Conservation (phyloP, 192 early-diverging fungal species). For the Thoreauomyces humboldtii region DNA sequence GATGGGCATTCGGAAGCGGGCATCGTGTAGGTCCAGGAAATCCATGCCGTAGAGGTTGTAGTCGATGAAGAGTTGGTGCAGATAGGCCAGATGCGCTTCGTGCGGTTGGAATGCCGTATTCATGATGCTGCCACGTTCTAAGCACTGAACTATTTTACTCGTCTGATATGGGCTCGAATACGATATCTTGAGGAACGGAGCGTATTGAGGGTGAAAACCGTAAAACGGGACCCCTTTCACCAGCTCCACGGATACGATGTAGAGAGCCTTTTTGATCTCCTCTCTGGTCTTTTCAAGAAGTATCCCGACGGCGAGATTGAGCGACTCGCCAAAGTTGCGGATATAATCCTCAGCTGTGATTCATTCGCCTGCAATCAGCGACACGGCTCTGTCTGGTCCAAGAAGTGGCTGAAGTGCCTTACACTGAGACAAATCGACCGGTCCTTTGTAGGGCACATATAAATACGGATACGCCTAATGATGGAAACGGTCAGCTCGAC, state of each 20-base stretch:
- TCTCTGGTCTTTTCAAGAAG: constrained; percentile 16
- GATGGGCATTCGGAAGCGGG: constrained; percentile 32
- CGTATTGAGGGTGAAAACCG: constrained; percentile 72
- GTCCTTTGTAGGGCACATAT: constrained; percentile 68
- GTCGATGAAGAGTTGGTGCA: constrained; percentile 83
- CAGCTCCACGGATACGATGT: constrained; percentile 66
- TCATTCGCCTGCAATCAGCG: too few species aligned
- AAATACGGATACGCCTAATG: constrained; percentile 80
- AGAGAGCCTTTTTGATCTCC: constrained; percentile 25
- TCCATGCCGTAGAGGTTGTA: constrained; percentile 87
- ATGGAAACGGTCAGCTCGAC: too few species aligned
- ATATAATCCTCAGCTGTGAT: constrained; percentile 30
- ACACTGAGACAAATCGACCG: constrained; percentile 23
- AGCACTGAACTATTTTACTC: constrained; percentile 58
- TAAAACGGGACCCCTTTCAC: constrained; percentile 86
- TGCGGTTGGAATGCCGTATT: constrained; percentile 64
- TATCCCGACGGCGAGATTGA: constrained; percentile 70
- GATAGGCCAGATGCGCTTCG: constrained; percentile 80
- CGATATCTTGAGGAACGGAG: constrained; percentile 75
- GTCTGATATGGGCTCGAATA: constrained; percentile 61
- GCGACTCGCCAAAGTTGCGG: constrained; percentile 52
- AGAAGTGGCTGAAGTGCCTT: too few species aligned
- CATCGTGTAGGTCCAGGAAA: constrained; percentile 61
- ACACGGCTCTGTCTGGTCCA: too few species aligned
- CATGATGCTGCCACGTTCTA: constrained; percentile 74